Conservation (phyloP, 1,284 basidiomycete species). For the Tylopilus sp. region DNA sequence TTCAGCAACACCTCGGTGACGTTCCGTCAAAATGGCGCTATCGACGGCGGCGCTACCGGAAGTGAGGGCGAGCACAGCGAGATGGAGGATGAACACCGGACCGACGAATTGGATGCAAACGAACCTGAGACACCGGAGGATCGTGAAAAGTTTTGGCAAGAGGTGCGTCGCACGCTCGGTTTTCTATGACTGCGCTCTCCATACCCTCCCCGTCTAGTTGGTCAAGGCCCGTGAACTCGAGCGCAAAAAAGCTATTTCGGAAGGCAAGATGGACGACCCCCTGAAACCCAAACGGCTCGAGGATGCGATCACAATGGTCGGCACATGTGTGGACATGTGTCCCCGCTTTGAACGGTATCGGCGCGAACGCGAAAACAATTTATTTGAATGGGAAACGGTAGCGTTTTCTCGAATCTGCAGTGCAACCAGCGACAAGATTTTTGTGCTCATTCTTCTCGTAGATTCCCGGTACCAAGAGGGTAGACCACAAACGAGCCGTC, state of each 20-base stretch:
- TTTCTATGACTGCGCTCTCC: constrained; percentile 18
- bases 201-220: constrained; percentile 41
- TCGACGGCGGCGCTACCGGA: constrained; percentile 26
- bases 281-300: constrained; percentile 71
- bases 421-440: constrained; percentile 20
- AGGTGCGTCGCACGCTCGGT: constrained; percentile 43
- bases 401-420: constrained; percentile 28
- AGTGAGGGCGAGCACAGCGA: constrained; percentile 32
- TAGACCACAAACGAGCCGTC: constrained; percentile 84
- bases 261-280: constrained; percentile 86
- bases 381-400: constrained; percentile 84
- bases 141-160: constrained; percentile 59
- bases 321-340: constrained; percentile 93
- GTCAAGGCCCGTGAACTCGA: constrained; percentile 72
- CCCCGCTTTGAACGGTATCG: constrained; percentile 89
- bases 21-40: constrained; percentile 21
- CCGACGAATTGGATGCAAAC: constrained; percentile 27
- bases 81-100: constrained; percentile 26
- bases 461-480: constrained; percentile 70
- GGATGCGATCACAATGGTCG: constrained; percentile 85
- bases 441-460: constrained; percentile 40
- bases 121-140: constrained; percentile 54
- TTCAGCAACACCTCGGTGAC: constrained; percentile 38
- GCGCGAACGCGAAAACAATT: constrained; percentile 84
- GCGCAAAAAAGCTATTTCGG: constrained; percentile 71